Conservation (phyloP, 345 rosid species). For the Brassica rapa region DNA sequence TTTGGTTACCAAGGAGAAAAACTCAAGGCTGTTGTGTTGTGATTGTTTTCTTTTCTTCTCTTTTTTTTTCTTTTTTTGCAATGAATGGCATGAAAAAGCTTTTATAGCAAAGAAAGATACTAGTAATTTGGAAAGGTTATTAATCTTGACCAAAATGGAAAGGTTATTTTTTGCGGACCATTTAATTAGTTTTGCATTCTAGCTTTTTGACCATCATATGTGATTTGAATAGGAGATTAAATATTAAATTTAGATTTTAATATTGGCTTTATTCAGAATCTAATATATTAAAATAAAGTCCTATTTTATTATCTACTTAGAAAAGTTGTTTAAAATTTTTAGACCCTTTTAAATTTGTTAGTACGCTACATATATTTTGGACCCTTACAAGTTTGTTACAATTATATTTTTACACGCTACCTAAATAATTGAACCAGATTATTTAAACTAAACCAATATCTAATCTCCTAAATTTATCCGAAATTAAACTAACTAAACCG, state of each 20-base stretch:
- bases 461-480: neutral
- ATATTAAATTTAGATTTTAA: neutral
- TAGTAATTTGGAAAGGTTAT: neutral
- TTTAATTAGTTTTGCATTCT: neutral
- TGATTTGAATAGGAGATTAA: neutral
- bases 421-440: neutral
- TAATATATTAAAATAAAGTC: too few relatives aligned
- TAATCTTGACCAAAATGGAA: too few relatives aligned
- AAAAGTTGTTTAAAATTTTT: too few relatives aligned
- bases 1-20: neutral
- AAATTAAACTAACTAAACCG: neutral
- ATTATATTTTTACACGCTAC: neutral
- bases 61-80: too few relatives aligned
- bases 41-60: neutral
- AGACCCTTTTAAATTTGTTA: neutral
- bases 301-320: too few relatives aligned
- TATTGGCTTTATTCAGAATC: constrained; percentile 13
- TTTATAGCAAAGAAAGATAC: neutral
- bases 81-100: neutral
- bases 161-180: neutral
- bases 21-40: neutral
- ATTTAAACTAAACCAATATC: neutral
- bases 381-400: neutral
- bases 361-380: neutral
- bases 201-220: neutral